These are phyloP conservation scores for Geotrichum cucujoidarum DNA, from an alignment of 1,139 yeast genomes.

Conservation along the genomic window DNA sequence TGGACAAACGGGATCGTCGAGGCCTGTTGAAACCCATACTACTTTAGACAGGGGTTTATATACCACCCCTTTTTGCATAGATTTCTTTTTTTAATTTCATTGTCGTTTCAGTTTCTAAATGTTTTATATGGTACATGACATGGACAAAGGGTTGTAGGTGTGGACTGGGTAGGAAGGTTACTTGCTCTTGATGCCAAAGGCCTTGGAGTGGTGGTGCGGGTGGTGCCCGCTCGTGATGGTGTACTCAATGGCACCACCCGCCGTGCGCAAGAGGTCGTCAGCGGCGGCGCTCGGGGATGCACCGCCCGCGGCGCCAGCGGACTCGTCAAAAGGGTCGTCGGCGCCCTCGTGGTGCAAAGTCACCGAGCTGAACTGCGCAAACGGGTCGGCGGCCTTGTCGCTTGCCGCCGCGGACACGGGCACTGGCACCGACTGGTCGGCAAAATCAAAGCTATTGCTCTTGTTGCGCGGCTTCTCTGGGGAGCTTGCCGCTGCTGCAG, in stretches of 20 bases:
- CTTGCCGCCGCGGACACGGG: conserved; percentile 17
- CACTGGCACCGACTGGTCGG: background rate
- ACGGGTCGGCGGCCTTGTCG: conserved; percentile 59
- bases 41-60: too few relatives aligned
- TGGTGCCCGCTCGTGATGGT: conserved; percentile 1
- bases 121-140: background rate
- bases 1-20: conserved; percentile 16
- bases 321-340: conserved; percentile 16
- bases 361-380: conserved; percentile 80
- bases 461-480: too few relatives aligned
- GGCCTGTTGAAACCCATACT: conserved; percentile 1
- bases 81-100: background rate
- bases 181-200: conserved; percentile 2
- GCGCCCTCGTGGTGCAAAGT: conserved; percentile 65
- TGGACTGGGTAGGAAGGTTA: too few relatives aligned
- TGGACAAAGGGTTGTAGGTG: too few relatives aligned
- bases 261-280: too few relatives aligned
- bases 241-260: conserved; percentile 2
- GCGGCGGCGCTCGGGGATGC: too few relatives aligned
- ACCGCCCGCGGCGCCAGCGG: background rate
- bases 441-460: conserved; percentile 19
- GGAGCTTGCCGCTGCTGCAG: background rate
- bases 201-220: too few relatives aligned
- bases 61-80: background rate
- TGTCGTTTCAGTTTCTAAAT: background rate